phyloP scores from a whole-genome alignment of 441 rosid species.

The Gossypium aridum region DNA sequence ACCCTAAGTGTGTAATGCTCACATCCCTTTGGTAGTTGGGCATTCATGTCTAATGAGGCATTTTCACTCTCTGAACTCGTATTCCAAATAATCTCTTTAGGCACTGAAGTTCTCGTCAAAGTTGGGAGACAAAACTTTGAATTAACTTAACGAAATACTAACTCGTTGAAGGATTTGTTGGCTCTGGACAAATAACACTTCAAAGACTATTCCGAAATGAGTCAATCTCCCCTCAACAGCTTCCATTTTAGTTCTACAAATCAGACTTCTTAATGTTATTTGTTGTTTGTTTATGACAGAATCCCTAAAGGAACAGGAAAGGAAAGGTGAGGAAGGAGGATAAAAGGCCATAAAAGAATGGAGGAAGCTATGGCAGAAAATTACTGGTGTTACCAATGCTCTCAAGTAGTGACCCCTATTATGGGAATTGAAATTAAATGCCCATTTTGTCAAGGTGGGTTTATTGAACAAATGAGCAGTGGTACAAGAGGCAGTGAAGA shows the following conservation, averaged over 20 bases:
- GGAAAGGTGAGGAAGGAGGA: slow-evolving; percentile 15
- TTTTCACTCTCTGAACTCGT: too few species aligned
- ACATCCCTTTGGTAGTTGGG: too few species aligned
- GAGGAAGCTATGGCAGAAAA: slow-evolving; percentile 45
- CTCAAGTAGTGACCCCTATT: slow-evolving; percentile 50
- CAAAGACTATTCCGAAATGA: too few species aligned
- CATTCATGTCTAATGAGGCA: too few species aligned
- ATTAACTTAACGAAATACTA: too few species aligned
- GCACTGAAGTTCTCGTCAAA: too few species aligned
- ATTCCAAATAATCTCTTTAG: too few species aligned
- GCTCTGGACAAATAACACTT: too few species aligned
- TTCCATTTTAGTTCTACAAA: neutral
- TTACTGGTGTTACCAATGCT: slow-evolving; percentile 75
- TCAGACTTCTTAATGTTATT: slow-evolving; percentile 5
- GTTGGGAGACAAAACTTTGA: too few species aligned
- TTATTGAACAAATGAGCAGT: slow-evolving; percentile 55
- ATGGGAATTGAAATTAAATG: slow-evolving; percentile 64
- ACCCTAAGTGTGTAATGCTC: too few species aligned
- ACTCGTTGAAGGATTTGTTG: too few species aligned
- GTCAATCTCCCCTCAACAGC: neutral
- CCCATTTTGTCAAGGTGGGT: slow-evolving; percentile 59
- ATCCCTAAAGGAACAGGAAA: neutral
- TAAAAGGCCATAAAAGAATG: slow-evolving; percentile 21
- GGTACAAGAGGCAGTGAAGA: slow-evolving; percentile 36
- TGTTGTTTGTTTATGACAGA: slow-evolving; percentile 22